Evolutionary conservation across 768 basidiomycete genomes (phyloP), one percentile per base, ranked within the genome.

Genomic region (Mycena filopes): DNA sequence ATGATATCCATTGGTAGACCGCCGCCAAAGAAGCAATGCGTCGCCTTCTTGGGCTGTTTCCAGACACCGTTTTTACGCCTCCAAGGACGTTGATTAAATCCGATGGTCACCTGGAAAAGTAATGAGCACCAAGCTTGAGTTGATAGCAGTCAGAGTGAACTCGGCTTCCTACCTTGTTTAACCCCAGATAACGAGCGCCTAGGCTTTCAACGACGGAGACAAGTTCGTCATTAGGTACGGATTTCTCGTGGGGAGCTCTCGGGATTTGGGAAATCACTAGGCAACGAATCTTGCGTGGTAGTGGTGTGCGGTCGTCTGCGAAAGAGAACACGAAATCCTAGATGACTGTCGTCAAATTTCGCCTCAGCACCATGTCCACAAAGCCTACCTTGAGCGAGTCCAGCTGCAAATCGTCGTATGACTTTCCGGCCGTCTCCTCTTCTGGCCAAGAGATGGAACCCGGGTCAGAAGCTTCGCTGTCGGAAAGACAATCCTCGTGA

Each of bases 301-400:
- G 40, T 20, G 64, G 50, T 4, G 55, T 54, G 1, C 26, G 28
- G 45, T 54, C 51, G n/a, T 65, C 45, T 16, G 10, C 64, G 45
- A 65, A 36, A 9, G 50, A 47, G 11, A 7, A 18, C 18, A 65
- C 41, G 28, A 65, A 65, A 55, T 65, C 28, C 64, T 65, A 3
- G 8, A 45, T 11, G 11, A 7, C 46, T 18, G 21, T 60, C 10
- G 47, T 38, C 26, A 29, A 2, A 9, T n/a, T 5, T 7, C n/a
- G 16, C 13, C 3, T 41, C 2, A 11, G 15, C 1, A 20, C 9
- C 20, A n/a, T 26, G 15, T 15, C 8, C n/a, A 48, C 41, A 25
- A 16, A 15, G 26, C 46, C 40, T 28, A 65, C 64, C 28, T 54
- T n/a, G 38, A 40, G 42, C 26, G 64, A 65, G 21, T 31, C 31